Conservation (phyloP, 2,329 filamentous ascomycete genomes). For the Fusarium goolgardi region DNA sequence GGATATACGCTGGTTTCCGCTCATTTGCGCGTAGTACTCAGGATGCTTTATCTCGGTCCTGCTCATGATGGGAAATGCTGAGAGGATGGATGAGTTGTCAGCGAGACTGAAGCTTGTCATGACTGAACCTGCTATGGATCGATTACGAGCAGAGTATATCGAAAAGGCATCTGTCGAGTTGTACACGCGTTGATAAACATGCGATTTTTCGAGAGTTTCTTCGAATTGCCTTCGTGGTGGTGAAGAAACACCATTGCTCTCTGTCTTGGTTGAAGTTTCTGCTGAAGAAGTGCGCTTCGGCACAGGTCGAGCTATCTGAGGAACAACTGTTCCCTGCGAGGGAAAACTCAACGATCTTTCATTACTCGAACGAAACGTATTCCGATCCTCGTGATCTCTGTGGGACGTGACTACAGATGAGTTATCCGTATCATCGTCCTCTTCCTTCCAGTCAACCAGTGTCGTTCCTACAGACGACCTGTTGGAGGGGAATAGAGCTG, state of each 20-base stretch:
- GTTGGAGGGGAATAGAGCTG: background rate
- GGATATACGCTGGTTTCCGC: slow-evolving; percentile 4
- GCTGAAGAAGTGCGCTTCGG: slow-evolving; percentile 12
- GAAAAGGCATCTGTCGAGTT: slow-evolving; percentile 18
- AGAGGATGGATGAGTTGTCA: slow-evolving; percentile 18
- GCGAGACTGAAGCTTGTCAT: slow-evolving; percentile 27
- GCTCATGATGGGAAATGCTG: slow-evolving; percentile 25
- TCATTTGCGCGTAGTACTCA: slow-evolving; percentile 20
- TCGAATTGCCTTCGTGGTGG: slow-evolving; percentile 4
- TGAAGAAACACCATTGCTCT: background rate
- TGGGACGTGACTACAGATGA: slow-evolving; percentile 3
- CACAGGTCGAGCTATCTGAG: background rate
- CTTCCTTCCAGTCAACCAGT: slow-evolving; percentile 4
- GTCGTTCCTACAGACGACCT: slow-evolving; percentile 11
- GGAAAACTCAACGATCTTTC: slow-evolving; percentile 22
- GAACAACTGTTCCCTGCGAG: background rate
- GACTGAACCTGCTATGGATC: slow-evolving; percentile 5
- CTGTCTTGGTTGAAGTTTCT: background rate
- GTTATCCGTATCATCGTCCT: background rate
- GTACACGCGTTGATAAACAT: slow-evolving; percentile 19
- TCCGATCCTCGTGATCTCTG: slow-evolving; percentile 3
- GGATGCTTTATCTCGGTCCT: slow-evolving; percentile 19
- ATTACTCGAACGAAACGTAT: background rate
- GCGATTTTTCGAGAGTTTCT: background rate
- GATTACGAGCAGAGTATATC: background rate